Base-by-base conservation (phyloP, 257 asterid species). In the Rhazya stricta region DNA sequence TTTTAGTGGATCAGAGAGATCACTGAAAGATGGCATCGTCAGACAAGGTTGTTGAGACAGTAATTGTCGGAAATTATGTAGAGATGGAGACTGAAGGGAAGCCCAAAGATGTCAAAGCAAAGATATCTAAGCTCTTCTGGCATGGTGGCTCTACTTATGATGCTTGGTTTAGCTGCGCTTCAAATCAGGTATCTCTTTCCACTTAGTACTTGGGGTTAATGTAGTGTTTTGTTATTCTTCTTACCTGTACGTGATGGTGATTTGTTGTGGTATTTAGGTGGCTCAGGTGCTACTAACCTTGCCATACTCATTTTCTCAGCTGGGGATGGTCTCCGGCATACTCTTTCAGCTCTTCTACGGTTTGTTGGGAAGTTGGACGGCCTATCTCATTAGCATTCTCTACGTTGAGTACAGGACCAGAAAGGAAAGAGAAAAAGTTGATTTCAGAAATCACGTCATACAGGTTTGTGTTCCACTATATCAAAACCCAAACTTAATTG, bases 121-220 rank as follows among this genome's bases (percentile, higher is more conserved):
- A 79, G 79, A 71, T 92, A 2, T 90, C 96, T 0, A 85, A 86
- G 23, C 80, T 92, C 7, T 87, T 92, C 71, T 93, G 98, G 98
- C 96, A 91, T 69, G 98, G 98, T 41, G 98, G 98, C 69, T 93
- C 98, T 19, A 88, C 86, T n/a, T 93, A 91, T 74, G 98, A 93
- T 79, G 98, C 98, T 73, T 93, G 98, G 98, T 93, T 93, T 81
- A 93, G 98, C 83, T 91, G 98, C 45, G 88, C 97, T 76, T 93
- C 97, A 16, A 90, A 92, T 80, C 97, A 90, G 95, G 97, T 85
- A 15, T 0, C 0, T 1, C 0, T 1, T 11, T 50, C 19, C 1
- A 5, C 21, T n/a, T 25, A 29, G 10, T 43, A 43, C 48, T 13
- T 43, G 9, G 48, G 46, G 48, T 8, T n/a, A n/a, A n/a, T 8